These are phyloP conservation scores for Trametes pubescens DNA, from an alignment of 1,284 basidiomycete genomes.

Conservation along the genomic window DNA sequence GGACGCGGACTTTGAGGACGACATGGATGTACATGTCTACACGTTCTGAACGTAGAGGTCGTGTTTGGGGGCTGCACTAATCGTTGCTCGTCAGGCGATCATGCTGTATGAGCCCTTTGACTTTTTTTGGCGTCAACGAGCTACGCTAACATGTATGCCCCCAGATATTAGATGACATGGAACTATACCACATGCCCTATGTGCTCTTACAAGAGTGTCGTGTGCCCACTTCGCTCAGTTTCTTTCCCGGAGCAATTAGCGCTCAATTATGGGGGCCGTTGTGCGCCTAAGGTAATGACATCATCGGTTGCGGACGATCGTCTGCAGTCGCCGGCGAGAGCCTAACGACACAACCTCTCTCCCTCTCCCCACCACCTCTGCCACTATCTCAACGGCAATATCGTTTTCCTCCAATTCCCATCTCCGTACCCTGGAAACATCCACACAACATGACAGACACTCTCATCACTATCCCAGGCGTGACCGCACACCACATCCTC, in stretches of 20 bases:
- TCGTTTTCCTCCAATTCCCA: neutral
- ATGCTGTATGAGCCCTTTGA: too few species aligned
- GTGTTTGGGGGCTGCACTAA: too few species aligned
- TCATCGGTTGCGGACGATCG: neutral
- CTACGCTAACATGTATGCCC: too few species aligned
- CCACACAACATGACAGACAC: slow-evolving; percentile 15
- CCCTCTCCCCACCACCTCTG: neutral
- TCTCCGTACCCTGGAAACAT: neutral
- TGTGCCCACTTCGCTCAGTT: neutral
- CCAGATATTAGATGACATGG: too few species aligned
- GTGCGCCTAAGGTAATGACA: neutral
- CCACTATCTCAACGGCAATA: neutral
- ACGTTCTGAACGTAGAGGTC: slow-evolving; percentile 29
- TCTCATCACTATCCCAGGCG: slow-evolving; percentile 36
- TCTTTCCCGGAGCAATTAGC: neutral
- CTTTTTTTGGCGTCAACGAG: too few species aligned
- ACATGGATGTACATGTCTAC: slow-evolving; percentile 41
- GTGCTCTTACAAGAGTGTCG: too few species aligned
- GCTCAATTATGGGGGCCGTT: neutral
- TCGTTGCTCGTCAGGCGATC: too few species aligned
- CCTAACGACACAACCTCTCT: neutral
- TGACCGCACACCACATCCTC: slow-evolving; percentile 38
- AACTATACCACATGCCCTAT: too few species aligned
- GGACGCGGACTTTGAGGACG: slow-evolving; percentile 17
- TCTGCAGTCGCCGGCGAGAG: neutral